Base-by-base conservation (phyloP, 2,329 filamentous ascomycete genomes). In the Penicillium sp. region DNA sequence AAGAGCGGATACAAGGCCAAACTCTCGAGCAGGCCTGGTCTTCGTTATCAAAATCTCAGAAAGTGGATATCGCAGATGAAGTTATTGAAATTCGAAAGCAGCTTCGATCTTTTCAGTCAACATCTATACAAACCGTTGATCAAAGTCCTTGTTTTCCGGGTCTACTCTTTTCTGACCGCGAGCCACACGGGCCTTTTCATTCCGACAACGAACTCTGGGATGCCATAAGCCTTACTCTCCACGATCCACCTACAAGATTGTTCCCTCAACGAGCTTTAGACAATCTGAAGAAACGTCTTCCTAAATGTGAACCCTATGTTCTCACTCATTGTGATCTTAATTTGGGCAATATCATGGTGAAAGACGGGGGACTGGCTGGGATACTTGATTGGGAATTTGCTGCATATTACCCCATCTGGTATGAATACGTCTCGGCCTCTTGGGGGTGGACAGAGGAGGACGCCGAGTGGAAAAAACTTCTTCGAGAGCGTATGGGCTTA, bases 141-240 rank as follows among this genome's bases (percentile, higher is more conserved):
- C 25, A 30, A n/a, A 43, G 25, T 17, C 25, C 40, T 26, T 43
- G 25, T 9, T 43, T 2, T 6, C 40, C 40, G 1, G 40, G 25
- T 9, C 11, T 65, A 40, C 45, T 61, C 1, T 64, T 62, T 49
- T 54, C 49, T 10, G 40, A 61, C 19, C 40, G 22, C 6, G 40
- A 60, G 30, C 51, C 55, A 11, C 48, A 36, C 30, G 53, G 60
- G 35, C 60, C 57, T 19, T 64, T 65, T 17, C 53, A 61, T 26
- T 65, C 62, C 1, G 56, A 64, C 26, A 10, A 28, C 9, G 59
- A 61, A 36, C 58, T 65, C 4, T 63, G 56, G 55, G 55, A 60
- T 45, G 50, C 60, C 17, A 25, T 63, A 25, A 50, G 30, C 10
- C 14, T 5, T 17, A 37, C 35, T 17, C 14, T 37, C 4, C 35